phyloP scores from a whole-genome alignment of 306 rosid species.

The Crotalaria pallida region DNA sequence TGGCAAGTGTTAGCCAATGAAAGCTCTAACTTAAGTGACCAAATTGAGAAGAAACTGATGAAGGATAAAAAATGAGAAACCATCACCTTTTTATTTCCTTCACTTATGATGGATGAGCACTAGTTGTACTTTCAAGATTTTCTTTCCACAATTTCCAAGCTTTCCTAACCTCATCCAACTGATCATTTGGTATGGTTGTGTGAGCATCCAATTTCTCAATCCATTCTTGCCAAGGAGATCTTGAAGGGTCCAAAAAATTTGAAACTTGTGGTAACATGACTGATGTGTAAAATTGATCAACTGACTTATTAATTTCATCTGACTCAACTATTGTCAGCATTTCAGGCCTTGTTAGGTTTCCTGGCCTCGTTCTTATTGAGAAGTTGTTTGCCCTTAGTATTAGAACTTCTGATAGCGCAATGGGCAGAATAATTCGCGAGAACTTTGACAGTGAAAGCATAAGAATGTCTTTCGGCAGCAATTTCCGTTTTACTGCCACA shows the following conservation, averaged over 20 bases:
- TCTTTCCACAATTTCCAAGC: constrained; percentile 68
- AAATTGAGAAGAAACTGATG: constrained; percentile 6
- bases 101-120: constrained; percentile 19
- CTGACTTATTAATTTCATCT: constrained; percentile 50
- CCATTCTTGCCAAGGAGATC: constrained; percentile 80
- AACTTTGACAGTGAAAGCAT: constrained; percentile 61
- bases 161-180: constrained; percentile 59
- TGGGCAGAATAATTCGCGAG: constrained; percentile 64
- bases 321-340: constrained; percentile 57
- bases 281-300: constrained; percentile 60
- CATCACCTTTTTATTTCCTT: constrained; percentile 18
- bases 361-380: constrained; percentile 49
- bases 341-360: constrained; percentile 69
- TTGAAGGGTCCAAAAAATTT: constrained; percentile 55
- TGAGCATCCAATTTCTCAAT: constrained; percentile 60
- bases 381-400: constrained; percentile 70
- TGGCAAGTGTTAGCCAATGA: constrained; percentile 2
- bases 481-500: constrained; percentile 66
- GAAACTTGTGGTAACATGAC: constrained; percentile 65
- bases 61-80: neutral
- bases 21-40: neutral
- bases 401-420: constrained; percentile 86
- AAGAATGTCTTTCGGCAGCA: constrained; percentile 70
- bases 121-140: constrained; percentile 15
- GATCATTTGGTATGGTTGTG: constrained; percentile 60